phyloP scores from a whole-genome alignment of 2,329 filamentous ascomycete species.

The Aotearoamyces nothofagi region DNA sequence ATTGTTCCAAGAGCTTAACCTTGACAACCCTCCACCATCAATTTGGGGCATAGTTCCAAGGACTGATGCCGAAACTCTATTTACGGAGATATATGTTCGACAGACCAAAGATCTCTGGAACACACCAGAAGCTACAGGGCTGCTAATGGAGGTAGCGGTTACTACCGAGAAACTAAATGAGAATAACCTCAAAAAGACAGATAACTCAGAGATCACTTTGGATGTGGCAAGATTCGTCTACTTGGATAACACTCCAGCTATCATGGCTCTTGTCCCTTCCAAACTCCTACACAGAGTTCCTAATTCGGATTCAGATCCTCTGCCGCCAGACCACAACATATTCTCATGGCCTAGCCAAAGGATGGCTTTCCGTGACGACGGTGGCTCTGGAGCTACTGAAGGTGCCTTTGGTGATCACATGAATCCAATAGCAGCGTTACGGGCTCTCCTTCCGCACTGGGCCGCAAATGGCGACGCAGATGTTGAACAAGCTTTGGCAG shows the following conservation, averaged over 20 bases:
- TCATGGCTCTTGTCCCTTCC: constrained; percentile 17
- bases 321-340: constrained; percentile 18
- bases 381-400: neutral
- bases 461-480: no score
- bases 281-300: constrained; percentile 15
- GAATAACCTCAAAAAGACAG: constrained; percentile 6
- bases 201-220: constrained; percentile 14
- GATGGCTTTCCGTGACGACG: constrained; percentile 4
- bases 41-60: constrained; percentile 70
- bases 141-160: constrained; percentile 49
- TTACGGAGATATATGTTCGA: constrained; percentile 48
- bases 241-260: constrained; percentile 16
- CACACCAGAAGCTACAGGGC: constrained; percentile 44
- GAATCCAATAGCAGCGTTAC: neutral
- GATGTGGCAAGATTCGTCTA: constrained; percentile 19
- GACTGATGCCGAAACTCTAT: constrained; percentile 30
- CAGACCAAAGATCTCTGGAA: constrained; percentile 61
- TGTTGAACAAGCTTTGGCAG: no score
- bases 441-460: no score
- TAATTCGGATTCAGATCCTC: constrained; percentile 20
- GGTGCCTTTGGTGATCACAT: neutral
- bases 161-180: constrained; percentile 13
- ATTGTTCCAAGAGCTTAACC: constrained; percentile 65
- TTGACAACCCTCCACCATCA: constrained; percentile 58
- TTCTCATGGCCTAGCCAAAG: constrained; percentile 15